These are phyloP conservation scores for Microthlaspi erraticum DNA, from an alignment of 345 rosid genomes.

Conservation along the genomic window DNA sequence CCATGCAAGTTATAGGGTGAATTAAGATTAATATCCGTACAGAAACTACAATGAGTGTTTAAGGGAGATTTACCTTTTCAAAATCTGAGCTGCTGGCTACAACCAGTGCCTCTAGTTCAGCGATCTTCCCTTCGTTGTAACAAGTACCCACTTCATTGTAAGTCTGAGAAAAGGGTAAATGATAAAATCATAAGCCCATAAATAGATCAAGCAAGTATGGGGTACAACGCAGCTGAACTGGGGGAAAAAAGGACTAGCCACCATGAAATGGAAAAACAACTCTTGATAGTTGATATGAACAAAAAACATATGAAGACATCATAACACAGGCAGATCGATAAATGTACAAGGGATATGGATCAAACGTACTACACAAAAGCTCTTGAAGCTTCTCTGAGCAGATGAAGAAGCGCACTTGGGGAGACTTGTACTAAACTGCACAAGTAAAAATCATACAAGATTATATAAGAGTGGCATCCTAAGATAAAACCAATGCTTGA, in stretches of 20 bases:
- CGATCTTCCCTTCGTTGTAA: slow-evolving; percentile 67
- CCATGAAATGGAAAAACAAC: slow-evolving; percentile 23
- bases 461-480: slow-evolving; percentile 20
- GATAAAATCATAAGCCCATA: slow-evolving; percentile 25
- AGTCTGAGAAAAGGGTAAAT: slow-evolving; percentile 53
- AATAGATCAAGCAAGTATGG: slow-evolving; percentile 9
- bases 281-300: slow-evolving; percentile 15
- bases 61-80: slow-evolving; percentile 61
- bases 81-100: slow-evolving; percentile 58
- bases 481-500: slow-evolving; percentile 20
- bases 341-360: slow-evolving; percentile 7
- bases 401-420: slow-evolving; percentile 85
- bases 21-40: slow-evolving; percentile 9
- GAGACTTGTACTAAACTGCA: slow-evolving; percentile 73
- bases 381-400: slow-evolving; percentile 86
- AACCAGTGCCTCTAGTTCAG: slow-evolving; percentile 63
- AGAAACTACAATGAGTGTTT: slow-evolving; percentile 27
- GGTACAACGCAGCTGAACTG: slow-evolving; percentile 18
- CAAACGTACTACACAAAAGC: slow-evolving; percentile 42
- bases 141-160: slow-evolving; percentile 73
- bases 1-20: slow-evolving; percentile 32
- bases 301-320: slow-evolving; percentile 1
- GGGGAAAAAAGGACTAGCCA: slow-evolving; percentile 4
- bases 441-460: slow-evolving; percentile 34
- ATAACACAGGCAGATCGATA: background rate